Conservation (phyloP, 331 rosid species). For the Quercus tomentella region DNA sequence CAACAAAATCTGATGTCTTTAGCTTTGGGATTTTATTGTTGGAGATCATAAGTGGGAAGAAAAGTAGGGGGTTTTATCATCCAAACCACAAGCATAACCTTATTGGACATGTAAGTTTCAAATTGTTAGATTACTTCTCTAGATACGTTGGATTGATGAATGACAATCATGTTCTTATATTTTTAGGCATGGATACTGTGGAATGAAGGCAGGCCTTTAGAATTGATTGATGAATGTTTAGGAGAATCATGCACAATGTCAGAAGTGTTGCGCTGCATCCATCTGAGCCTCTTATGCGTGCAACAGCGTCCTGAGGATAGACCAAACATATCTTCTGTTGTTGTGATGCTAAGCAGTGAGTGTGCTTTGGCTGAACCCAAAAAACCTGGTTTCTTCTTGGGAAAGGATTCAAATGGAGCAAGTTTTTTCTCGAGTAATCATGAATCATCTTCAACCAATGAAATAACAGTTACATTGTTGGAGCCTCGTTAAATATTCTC, state of each 20-base stretch:
- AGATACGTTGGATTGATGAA: no score
- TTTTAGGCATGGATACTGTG: conserved; percentile 29
- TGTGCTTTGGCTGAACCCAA: conserved; percentile 7
- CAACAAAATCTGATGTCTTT: conserved; percentile 7
- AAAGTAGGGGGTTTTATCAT: conserved; percentile 2
- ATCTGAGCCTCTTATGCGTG: conserved; percentile 16
- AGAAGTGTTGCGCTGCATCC: conserved; percentile 7
- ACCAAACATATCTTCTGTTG: conserved; percentile 15
- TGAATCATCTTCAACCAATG: no score
- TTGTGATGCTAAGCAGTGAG: conserved; percentile 15
- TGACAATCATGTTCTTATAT: no score
- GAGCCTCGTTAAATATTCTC: no score
- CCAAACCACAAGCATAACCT: conserved; percentile 20
- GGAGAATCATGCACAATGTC: conserved; percentile 1
- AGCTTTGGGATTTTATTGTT: conserved; percentile 13
- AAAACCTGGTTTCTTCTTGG: conserved; percentile 12
- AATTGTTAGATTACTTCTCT: no score
- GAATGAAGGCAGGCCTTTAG: conserved; percentile 2
- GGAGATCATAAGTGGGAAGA: conserved; percentile 20
- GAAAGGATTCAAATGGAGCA: neutral
- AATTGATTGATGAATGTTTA: neutral
- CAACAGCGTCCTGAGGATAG: conserved; percentile 14
- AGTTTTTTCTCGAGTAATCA: no score
- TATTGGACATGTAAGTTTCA: conserved; percentile 17
- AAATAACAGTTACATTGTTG: no score